phyloP scores from a whole-genome alignment of 2,329 filamentous ascomycete genomes.

The Penicillium occitanis region DNA sequence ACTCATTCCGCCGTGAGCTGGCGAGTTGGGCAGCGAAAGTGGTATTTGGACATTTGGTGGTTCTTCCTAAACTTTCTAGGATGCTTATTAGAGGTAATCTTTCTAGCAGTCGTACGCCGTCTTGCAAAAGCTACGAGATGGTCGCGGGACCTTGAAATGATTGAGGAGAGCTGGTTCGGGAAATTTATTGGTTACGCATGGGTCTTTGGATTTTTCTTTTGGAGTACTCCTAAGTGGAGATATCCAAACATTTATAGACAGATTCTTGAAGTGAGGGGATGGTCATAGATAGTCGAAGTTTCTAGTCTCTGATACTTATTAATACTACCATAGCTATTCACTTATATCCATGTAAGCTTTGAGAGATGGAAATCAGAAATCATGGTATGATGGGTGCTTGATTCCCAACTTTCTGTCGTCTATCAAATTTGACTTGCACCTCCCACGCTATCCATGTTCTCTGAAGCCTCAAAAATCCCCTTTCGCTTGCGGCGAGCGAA shows the following conservation, averaged over 20 bases:
- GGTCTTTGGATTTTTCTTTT: conserved; percentile 6
- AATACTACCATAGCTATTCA: not conserved
- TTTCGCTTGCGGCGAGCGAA: not conserved
- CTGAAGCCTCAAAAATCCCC: not conserved
- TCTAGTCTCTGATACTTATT: not conserved
- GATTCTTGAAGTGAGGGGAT: not conserved
- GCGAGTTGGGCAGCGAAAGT: not conserved
- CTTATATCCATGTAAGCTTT: not conserved
- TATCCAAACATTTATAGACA: conserved; percentile 1
- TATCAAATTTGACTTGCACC: not conserved
- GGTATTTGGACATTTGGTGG: conserved; percentile 4
- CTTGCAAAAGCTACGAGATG: not conserved
- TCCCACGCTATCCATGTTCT: not conserved
- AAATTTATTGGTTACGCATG: conserved; percentile 7
- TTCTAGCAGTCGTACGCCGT: not conserved
- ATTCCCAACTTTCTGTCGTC: not conserved
- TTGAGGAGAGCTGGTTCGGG: conserved; percentile 12
- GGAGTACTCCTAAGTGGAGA: conserved; percentile 5
- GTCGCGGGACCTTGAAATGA: not conserved
- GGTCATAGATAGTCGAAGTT: not conserved
- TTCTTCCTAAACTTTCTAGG: conserved; percentile 14
- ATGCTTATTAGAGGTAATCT: not conserved
- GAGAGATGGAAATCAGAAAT: not conserved
- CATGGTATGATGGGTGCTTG: not conserved
- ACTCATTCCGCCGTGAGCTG: not conserved